Conservation (phyloP, 2,329 filamentous ascomycete genomes). For the Plenodomus tracheiphilus region DNA sequence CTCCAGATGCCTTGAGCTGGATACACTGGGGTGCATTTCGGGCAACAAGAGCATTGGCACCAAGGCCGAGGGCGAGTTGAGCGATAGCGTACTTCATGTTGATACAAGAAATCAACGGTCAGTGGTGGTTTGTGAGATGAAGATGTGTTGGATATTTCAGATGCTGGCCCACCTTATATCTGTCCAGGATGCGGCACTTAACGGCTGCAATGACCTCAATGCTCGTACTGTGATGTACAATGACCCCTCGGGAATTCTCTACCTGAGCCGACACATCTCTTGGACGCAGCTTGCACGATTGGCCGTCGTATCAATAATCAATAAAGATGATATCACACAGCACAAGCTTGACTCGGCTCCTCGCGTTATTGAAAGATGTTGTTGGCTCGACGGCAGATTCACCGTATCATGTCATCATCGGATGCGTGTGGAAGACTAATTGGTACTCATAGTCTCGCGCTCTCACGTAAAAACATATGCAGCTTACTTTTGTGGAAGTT, state of each 20-base stretch:
- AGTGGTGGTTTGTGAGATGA: constrained; percentile 1
- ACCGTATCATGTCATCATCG: not conserved
- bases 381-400: not conserved
- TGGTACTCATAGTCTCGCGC: constrained; percentile 1
- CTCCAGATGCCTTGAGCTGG: constrained; percentile 22
- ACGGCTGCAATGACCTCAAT: constrained; percentile 8
- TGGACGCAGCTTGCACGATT: too few species aligned
- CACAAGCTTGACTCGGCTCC: too few species aligned
- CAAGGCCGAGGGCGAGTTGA: constrained; percentile 23
- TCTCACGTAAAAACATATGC: constrained; percentile 19
- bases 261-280: not conserved
- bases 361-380: constrained; percentile 2
- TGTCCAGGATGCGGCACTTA: not conserved
- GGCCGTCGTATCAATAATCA: constrained; percentile 2
- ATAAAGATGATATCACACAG: constrained; percentile 19
- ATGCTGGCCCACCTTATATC: constrained; percentile 2
- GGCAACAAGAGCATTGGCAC: constrained; percentile 26
- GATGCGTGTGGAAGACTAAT: constrained; percentile 2
- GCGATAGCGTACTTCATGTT: constrained; percentile 29
- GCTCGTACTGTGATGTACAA: not conserved
- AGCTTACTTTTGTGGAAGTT: too few species aligned
- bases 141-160: not conserved
- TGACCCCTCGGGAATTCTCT: not conserved
- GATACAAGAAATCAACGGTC: constrained; percentile 4
- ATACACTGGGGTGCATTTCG: constrained; percentile 22